phyloP scores from a whole-genome alignment of 2,329 filamentous ascomycete species.

The Pseudogymnoascus sp. region DNA sequence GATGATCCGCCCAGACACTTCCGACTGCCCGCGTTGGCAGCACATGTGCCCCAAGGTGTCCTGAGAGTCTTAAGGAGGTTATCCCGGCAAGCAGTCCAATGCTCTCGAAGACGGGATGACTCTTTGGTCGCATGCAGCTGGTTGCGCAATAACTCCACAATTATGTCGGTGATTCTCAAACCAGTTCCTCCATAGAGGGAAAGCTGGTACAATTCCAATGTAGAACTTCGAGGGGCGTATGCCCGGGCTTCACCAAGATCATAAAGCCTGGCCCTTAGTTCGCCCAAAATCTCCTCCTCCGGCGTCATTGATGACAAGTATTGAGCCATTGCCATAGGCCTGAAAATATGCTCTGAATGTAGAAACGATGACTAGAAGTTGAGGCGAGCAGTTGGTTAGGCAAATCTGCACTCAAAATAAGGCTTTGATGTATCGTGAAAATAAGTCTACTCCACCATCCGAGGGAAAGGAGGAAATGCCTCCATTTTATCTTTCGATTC shows the following conservation, averaged over 20 bases:
- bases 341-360: background rate
- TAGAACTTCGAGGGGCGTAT: background rate
- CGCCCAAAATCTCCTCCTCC: background rate
- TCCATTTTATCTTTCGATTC: background rate
- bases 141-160: background rate
- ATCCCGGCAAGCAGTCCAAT: background rate
- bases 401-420: background rate
- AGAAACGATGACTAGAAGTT: background rate
- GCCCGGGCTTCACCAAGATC: background rate
- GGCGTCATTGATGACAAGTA: background rate
- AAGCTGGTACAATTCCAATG: background rate
- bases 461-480: background rate
- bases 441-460: background rate
- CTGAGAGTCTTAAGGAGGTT: background rate
- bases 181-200: background rate
- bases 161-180: background rate
- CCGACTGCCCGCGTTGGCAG: background rate
- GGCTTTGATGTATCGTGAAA: background rate
- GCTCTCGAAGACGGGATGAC: background rate
- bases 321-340: background rate
- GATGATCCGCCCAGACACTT: background rate
- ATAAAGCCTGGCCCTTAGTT: background rate
- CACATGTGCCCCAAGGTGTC: background rate
- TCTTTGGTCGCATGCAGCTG: background rate
- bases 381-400: background rate